Evolutionary conservation across 805 yeast species (phyloP).

Genomic region (Sugiyamaella mastotermitis): DNA sequence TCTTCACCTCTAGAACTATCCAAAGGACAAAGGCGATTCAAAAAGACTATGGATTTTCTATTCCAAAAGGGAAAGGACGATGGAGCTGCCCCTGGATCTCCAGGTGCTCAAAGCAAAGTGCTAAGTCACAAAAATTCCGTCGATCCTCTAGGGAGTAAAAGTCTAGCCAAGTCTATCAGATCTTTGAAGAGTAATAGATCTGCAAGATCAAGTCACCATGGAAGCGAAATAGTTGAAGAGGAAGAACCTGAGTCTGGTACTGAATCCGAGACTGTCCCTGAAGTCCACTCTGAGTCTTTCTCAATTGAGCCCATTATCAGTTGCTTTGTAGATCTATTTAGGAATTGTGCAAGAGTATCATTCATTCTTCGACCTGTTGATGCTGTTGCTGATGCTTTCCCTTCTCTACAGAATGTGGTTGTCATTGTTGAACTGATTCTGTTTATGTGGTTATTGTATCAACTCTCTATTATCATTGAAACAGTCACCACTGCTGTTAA

Average conservation of each 20-base stretch:
- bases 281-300: background rate
- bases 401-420: slow-evolving; percentile 19
- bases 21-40: slow-evolving; percentile 11
- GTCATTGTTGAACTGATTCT: slow-evolving; percentile 23
- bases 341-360: slow-evolving; percentile 20
- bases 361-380: slow-evolving; percentile 25
- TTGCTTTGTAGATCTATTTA: slow-evolving; percentile 15
- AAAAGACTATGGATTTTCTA: slow-evolving; percentile 14
- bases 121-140: too few species aligned
- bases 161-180: background rate
- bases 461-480: slow-evolving; percentile 25
- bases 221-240: too few species aligned
- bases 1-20: slow-evolving; percentile 6
- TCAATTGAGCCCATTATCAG: slow-evolving; percentile 13
- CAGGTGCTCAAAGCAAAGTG: too few species aligned
- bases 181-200: background rate
- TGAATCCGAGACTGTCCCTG: background rate
- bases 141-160: background rate
- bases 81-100: background rate
- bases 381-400: slow-evolving; percentile 23
- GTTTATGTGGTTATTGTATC: slow-evolving; percentile 26
- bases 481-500: slow-evolving; percentile 23
- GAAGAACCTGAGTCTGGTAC: slow-evolving; percentile 3
- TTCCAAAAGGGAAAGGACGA: slow-evolving; percentile 2
- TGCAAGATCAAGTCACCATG: background rate